phyloP scores from a whole-genome alignment of 768 basidiomycete species.

The Gymnopilus junonius region DNA sequence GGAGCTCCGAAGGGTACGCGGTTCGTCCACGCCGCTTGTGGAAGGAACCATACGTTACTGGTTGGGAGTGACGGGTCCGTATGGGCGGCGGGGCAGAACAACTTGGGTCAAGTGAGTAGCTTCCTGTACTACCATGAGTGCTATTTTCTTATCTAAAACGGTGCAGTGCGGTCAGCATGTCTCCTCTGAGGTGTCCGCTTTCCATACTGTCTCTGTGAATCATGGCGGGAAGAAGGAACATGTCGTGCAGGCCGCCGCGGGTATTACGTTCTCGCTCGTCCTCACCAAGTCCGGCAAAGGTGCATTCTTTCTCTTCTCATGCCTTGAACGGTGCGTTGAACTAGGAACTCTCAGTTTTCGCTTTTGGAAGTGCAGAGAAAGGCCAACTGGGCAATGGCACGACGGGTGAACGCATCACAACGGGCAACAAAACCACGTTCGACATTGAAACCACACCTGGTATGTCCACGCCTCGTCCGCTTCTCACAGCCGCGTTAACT shows the following conservation, averaged over 20 bases:
- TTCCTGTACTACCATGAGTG: not conserved
- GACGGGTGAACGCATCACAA: constrained; percentile 90
- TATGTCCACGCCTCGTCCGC: constrained; percentile 32
- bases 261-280: constrained; percentile 83
- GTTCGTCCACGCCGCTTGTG: constrained; percentile 85
- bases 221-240: constrained; percentile 63
- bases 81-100: constrained; percentile 87
- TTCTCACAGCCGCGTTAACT: not conserved
- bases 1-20: constrained; percentile 60
- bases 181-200: constrained; percentile 66
- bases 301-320: constrained; percentile 29
- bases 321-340: constrained; percentile 1
- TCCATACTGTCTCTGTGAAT: constrained; percentile 64
- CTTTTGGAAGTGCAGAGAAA: constrained; percentile 90
- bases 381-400: constrained; percentile 93
- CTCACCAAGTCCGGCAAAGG: constrained; percentile 85
- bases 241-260: constrained; percentile 77
- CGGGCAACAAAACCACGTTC: constrained; percentile 82
- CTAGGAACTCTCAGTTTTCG: constrained; percentile 60
- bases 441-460: constrained; percentile 78
- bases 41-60: constrained; percentile 80
- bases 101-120: constrained; percentile 72
- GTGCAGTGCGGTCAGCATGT: constrained; percentile 72
- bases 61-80: constrained; percentile 81
- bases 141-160: constrained; percentile 1